Percentiles rank a stretch among this genome's conserved stretches.
Evolutionary conservation across 331 rosid species (phyloP).

Genomic region (Malus hybrid): DNA sequence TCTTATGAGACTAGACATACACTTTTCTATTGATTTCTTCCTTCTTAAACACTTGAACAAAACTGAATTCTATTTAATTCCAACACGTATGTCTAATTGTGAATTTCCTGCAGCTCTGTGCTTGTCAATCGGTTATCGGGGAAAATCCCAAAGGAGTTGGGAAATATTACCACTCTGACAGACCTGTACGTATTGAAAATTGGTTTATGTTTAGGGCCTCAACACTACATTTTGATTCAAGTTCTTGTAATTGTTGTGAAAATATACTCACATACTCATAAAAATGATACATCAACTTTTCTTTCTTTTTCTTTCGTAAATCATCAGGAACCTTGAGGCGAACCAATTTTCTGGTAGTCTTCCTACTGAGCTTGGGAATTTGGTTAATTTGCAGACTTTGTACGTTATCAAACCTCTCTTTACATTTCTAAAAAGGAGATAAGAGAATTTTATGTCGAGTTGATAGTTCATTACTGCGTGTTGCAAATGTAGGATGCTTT

Average conservation of each 20-base stretch:
- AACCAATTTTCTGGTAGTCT: constrained; percentile 21
- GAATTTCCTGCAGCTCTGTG: constrained; percentile 49
- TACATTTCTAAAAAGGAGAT: background rate
- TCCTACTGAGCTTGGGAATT: constrained; percentile 16
- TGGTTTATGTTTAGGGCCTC: too few species aligned
- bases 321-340: constrained; percentile 14
- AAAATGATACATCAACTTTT: background rate
- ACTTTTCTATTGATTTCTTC: too few species aligned
- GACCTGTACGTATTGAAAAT: constrained; percentile 35
- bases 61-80: too few species aligned
- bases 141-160: constrained; percentile 62
- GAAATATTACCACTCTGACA: constrained; percentile 45
- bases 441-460: background rate
- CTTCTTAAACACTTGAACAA: too few species aligned
- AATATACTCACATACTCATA: too few species aligned
- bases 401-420: constrained; percentile 26
- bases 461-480: constrained; percentile 1
- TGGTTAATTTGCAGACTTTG: constrained; percentile 44
- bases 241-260: background rate
- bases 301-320: background rate
- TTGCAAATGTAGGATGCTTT: constrained; percentile 44
- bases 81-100: constrained; percentile 7
- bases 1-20: too few species aligned
- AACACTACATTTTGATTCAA: background rate
- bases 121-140: constrained; percentile 66